phyloP scores from a whole-genome alignment of 495 filamentous ascomycete species.

The Annulohypoxylon nitens region DNA sequence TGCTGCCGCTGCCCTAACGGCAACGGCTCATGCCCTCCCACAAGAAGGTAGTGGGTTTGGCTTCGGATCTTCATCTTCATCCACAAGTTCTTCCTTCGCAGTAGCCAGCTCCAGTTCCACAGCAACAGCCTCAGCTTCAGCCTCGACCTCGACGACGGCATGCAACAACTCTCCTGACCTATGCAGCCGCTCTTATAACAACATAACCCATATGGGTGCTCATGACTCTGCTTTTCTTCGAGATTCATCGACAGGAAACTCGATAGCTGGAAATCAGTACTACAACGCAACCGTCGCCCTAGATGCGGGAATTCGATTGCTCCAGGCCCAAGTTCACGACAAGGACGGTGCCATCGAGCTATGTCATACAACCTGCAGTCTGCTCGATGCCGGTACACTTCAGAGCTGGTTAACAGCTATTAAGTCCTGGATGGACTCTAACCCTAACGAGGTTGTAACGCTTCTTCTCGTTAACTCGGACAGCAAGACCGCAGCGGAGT shows the following conservation, averaged over 20 bases:
- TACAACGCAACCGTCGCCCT: slow-evolving; percentile 74
- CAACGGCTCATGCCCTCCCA: slow-evolving; percentile 44
- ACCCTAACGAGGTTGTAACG: slow-evolving; percentile 77
- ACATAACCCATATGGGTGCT: slow-evolving; percentile 76
- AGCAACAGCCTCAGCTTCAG: slow-evolving; percentile 26
- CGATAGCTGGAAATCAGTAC: slow-evolving; percentile 75
- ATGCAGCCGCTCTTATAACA: slow-evolving; percentile 72
- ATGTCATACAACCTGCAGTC: slow-evolving; percentile 74
- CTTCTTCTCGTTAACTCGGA: slow-evolving; percentile 78
- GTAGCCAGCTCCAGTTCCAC: slow-evolving; percentile 34
- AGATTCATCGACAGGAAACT: slow-evolving; percentile 63
- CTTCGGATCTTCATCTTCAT: slow-evolving; percentile 22
- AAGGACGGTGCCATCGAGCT: slow-evolving; percentile 65
- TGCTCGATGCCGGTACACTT: slow-evolving; percentile 75
- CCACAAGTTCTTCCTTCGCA: slow-evolving; percentile 34
- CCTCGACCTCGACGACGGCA: slow-evolving; percentile 47
- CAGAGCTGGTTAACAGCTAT: slow-evolving; percentile 68
- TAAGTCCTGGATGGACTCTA: slow-evolving; percentile 72
- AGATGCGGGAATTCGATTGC: slow-evolving; percentile 74
- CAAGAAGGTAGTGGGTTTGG: slow-evolving; percentile 42
- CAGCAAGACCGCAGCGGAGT: slow-evolving; percentile 60
- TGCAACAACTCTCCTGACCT: slow-evolving; percentile 78
- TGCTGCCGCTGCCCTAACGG: slow-evolving; percentile 40
- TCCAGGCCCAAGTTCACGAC: slow-evolving; percentile 77
- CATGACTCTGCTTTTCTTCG: slow-evolving; percentile 77